Evolutionary conservation across 495 filamentous ascomycete genomes (phyloP), one percentile per base, ranked within the genome.

Genomic region (Penicillium pancosmium): DNA sequence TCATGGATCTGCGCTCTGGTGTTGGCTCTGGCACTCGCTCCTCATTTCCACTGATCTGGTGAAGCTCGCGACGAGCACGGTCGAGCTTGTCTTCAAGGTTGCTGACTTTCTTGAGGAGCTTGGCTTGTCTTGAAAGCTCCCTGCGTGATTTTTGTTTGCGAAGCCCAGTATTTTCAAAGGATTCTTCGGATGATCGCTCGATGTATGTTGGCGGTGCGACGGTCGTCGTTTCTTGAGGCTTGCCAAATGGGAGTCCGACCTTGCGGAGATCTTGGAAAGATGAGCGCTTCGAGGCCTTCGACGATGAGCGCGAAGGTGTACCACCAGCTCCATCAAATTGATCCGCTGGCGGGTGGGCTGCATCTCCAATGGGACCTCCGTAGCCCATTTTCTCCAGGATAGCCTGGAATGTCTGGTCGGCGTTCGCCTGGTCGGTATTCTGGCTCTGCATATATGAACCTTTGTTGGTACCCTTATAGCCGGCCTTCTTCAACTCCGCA

Each of bases 51-150:
- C 80, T 63, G 12, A 80, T 73, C 3, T 79, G 71, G 47, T 77
- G 71, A n/a, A 89, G 76, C 64, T 90, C 80, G 18, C 78, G 79
- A 15, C 86, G 80, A 4, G 86, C 85, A 34, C 72, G 70, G 12
- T 82, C 71, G 3, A 89, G 74, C 68, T 89, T 88, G 25, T 75
- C 68, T 61, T 90, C 86, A 2, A 89, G 76, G 64, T 89, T 80
- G 65, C 85, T 88, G 50, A 89, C 86, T 40, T 80, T 78, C 74
- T 87, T 86, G 52, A 80, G 72, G 27, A 90, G 73, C 65, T 84
- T 88, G 36, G 80, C 77, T 59, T 88, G 84, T 59, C 82, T 83
- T 23, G 79, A 75, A 6, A 89, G 67, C 54, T 90, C 86, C 66
- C 82, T 86, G 57, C 80, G 82, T 0, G 84, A 87, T 18, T 80